Percentiles rank a stretch among this genome's conserved stretches.
phyloP scores from a whole-genome alignment of 176 grass and related monocot species.

The Pontederia crassipes region DNA sequence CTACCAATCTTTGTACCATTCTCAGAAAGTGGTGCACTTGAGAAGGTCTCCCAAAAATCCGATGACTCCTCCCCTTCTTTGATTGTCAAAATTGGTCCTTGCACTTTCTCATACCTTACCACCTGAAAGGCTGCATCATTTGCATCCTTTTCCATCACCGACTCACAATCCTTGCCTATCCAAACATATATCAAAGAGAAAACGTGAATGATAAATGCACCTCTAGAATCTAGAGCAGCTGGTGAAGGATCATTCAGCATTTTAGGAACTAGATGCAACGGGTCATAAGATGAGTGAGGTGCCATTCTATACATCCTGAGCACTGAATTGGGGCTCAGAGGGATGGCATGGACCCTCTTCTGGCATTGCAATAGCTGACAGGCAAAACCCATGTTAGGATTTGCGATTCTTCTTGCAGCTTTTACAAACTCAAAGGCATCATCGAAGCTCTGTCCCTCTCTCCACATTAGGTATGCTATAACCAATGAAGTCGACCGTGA shows the following conservation, averaged over 20 bases:
- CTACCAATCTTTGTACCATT: constrained; percentile 36
- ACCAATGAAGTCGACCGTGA: constrained; percentile 85
- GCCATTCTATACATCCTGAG: constrained; percentile 89
- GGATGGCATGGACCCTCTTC: constrained; percentile 88
- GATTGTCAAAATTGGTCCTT: constrained; percentile 54
- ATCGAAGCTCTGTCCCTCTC: constrained; percentile 93
- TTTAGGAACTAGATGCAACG: constrained; percentile 88
- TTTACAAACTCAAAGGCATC: constrained; percentile 89
- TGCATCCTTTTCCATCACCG: constrained; percentile 84
- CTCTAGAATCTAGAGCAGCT: constrained; percentile 70
- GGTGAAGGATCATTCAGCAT: constrained; percentile 82
- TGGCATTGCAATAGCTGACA: constrained; percentile 97
- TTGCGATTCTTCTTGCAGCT: constrained; percentile 82
- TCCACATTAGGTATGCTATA: constrained; percentile 98
- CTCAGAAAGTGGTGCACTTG: constrained; percentile 45
- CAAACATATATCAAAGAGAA: constrained; percentile 89
- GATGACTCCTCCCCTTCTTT: constrained; percentile 68
- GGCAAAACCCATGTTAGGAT: constrained; percentile 96
- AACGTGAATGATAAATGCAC: constrained; percentile 81
- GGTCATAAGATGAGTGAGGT: constrained; percentile 76
- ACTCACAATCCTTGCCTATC: constrained; percentile 64
- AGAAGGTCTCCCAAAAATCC: constrained; percentile 89
- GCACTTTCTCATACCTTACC: constrained; percentile 93
- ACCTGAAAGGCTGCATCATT: constrained; percentile 78
- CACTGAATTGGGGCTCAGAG: constrained; percentile 77